A percentile compares a stretch with the other conserved stretches of the same genome.
These are phyloP conservation scores for Talinum fruticosum DNA, from an alignment of 148 eudicot genomes.

Conservation along the genomic window DNA sequence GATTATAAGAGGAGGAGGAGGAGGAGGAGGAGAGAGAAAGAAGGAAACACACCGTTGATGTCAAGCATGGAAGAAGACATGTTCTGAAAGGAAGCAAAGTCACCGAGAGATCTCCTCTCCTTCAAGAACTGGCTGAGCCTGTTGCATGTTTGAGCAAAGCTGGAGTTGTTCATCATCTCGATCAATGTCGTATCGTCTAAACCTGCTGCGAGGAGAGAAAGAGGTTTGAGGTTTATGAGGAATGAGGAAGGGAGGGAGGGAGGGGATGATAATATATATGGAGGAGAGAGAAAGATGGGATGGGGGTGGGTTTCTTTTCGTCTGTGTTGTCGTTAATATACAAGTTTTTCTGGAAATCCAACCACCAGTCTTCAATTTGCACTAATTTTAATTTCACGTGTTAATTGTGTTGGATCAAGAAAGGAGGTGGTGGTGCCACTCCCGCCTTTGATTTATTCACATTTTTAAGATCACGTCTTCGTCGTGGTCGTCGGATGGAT, in stretches of 20 bases:
- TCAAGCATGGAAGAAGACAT: constrained; percentile 29
- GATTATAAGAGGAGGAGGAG: too few species aligned
- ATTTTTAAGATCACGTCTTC: background rate
- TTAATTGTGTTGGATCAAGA: background rate
- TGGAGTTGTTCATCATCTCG: constrained; percentile 2
- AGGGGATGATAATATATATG: background rate
- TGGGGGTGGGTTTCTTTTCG: background rate
- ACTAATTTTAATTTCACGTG: background rate
- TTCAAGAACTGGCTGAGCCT: constrained; percentile 59
- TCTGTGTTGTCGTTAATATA: background rate
- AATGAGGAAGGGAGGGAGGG: background rate
- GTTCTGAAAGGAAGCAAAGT: constrained; percentile 34
- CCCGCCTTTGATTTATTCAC: background rate
- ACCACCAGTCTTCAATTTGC: background rate
- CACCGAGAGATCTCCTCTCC: constrained; percentile 44
- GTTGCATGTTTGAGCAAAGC: constrained; percentile 44
- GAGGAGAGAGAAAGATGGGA: background rate
- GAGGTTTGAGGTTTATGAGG: background rate
- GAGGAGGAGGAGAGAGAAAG: too few species aligned
- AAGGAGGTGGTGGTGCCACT: background rate
- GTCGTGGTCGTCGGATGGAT: background rate
- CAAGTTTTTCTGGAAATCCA: too few species aligned
- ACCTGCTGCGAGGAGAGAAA: background rate
- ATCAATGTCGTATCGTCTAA: too few species aligned
- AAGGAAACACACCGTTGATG: constrained; percentile 22